Evolutionary conservation across 768 basidiomycete species (phyloP).

Genomic region (Boletales sp.): DNA sequence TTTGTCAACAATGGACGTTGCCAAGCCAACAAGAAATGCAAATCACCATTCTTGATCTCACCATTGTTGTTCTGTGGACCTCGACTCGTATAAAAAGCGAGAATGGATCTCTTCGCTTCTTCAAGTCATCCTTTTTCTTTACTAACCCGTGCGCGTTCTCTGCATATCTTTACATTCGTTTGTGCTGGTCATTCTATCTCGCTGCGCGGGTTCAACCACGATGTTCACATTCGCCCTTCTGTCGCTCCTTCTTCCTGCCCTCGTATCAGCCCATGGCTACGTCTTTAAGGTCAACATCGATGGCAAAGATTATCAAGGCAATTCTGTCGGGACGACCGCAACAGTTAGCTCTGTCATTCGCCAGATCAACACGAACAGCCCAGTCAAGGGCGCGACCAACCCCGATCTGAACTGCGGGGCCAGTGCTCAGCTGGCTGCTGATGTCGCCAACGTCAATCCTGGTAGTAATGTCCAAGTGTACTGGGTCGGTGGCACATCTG

Average conservation of each 20-base stretch:
- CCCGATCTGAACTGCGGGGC: slow-evolving; percentile 55
- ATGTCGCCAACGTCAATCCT: slow-evolving; percentile 52
- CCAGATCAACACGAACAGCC: slow-evolving; percentile 39
- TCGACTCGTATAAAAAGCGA: too few relatives aligned
- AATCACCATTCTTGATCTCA: not conserved
- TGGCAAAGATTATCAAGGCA: slow-evolving; percentile 27
- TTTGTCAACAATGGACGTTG: not conserved
- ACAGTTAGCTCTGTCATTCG: slow-evolving; percentile 38
- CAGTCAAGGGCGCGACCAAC: slow-evolving; percentile 56
- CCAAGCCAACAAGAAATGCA: not conserved
- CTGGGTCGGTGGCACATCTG: slow-evolving; percentile 46
- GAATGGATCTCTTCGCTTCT: too few relatives aligned
- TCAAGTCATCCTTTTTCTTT: not conserved
- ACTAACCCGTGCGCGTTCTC: not conserved
- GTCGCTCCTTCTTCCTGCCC: slow-evolving; percentile 13
- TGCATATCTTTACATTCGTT: slow-evolving; percentile 1
- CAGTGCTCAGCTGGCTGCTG: slow-evolving; percentile 43
- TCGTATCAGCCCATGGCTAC: slow-evolving; percentile 29
- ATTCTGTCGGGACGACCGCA: slow-evolving; percentile 25
- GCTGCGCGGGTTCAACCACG: slow-evolving; percentile 19
- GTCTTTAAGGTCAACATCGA: slow-evolving; percentile 26
- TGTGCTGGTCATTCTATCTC: slow-evolving; percentile 9
- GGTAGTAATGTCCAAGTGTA: slow-evolving; percentile 50
- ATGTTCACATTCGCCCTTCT: slow-evolving; percentile 11
- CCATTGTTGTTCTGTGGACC: not conserved